Conservation (phyloP, 257 asterid species). For the Capsicum pubescens region DNA sequence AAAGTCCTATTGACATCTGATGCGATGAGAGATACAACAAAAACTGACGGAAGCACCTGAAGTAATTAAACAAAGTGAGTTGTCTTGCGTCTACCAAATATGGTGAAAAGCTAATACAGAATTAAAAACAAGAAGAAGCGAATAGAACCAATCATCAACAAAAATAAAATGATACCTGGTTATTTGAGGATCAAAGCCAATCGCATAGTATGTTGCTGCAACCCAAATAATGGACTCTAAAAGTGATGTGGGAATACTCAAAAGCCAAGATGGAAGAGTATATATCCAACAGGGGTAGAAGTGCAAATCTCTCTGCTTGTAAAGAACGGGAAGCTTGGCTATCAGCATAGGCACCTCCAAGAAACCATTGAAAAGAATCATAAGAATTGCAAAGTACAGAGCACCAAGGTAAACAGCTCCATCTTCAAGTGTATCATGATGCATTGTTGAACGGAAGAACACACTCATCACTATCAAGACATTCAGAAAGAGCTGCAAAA, state of each 20-base stretch:
- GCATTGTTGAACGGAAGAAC: constrained; percentile 84
- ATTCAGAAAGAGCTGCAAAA: constrained; percentile 79
- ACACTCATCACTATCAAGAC: constrained; percentile 94
- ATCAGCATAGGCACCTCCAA: constrained; percentile 95
- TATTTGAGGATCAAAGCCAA: constrained; percentile 82
- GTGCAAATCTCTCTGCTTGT: constrained; percentile 90
- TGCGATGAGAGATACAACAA: constrained; percentile 48
- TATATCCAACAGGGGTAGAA: constrained; percentile 95
- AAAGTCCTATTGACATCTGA: constrained; percentile 88
- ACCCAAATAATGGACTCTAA: constrained; percentile 95
- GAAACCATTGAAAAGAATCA: constrained; percentile 91
- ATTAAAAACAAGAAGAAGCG: neutral
- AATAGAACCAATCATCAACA: neutral
- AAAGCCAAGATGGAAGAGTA: constrained; percentile 89
- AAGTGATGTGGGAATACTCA: constrained; percentile 84
- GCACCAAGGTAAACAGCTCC: constrained; percentile 91
- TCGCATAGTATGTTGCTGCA: constrained; percentile 80
- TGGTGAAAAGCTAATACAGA: neutral
- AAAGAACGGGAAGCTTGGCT: constrained; percentile 88
- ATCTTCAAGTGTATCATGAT: constrained; percentile 80
- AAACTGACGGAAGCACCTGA: constrained; percentile 49
- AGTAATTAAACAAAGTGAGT: neutral
- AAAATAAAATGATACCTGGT: neutral
- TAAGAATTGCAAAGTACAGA: constrained; percentile 84
- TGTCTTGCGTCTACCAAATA: neutral